phyloP scores from a whole-genome alignment of 257 asterid species.

The Penstemon newberryi region DNA sequence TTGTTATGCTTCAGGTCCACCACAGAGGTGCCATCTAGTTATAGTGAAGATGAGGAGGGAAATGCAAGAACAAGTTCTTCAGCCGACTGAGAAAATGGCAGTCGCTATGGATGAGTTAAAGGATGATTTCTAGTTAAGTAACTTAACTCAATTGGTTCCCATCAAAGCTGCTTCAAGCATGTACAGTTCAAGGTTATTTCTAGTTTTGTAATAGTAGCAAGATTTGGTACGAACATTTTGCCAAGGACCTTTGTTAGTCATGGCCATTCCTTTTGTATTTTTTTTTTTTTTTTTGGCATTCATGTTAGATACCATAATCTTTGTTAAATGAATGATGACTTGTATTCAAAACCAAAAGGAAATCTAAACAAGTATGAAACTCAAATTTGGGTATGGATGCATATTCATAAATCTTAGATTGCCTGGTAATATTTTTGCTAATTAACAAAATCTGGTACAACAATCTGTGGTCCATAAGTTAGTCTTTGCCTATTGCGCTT shows the following conservation, averaged over 20 bases:
- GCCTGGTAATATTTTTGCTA: constrained; percentile 14
- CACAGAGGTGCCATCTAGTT: constrained; percentile 62
- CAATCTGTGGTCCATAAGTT: constrained; percentile 37
- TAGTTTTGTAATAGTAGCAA: constrained; percentile 23
- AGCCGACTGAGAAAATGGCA: constrained; percentile 36
- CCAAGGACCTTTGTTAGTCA: constrained; percentile 2
- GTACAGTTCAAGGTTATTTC: constrained; percentile 27
- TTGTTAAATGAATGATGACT: too few species aligned
- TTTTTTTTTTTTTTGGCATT: too few species aligned
- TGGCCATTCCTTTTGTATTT: not conserved
- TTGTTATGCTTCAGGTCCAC: constrained; percentile 43
- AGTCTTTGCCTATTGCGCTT: not conserved
- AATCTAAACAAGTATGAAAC: constrained; percentile 5
- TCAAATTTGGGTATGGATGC: constrained; percentile 20
- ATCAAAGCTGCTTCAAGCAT: constrained; percentile 1
- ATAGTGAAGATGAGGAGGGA: constrained; percentile 62
- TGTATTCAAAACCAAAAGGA: not conserved
- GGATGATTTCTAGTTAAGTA: constrained; percentile 3
- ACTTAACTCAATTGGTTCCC: not conserved
- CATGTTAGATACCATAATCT: too few species aligned
- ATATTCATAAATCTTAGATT: constrained; percentile 26
- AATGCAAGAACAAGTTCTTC: constrained; percentile 70
- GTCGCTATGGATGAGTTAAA: not conserved
- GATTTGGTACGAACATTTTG: constrained; percentile 19
- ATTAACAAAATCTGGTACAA: constrained; percentile 32